Percentiles rank a stretch among this genome's conserved stretches.
Evolutionary conservation across 306 rosid species (phyloP).

Genomic region (Cucurbita argyrosperma): DNA sequence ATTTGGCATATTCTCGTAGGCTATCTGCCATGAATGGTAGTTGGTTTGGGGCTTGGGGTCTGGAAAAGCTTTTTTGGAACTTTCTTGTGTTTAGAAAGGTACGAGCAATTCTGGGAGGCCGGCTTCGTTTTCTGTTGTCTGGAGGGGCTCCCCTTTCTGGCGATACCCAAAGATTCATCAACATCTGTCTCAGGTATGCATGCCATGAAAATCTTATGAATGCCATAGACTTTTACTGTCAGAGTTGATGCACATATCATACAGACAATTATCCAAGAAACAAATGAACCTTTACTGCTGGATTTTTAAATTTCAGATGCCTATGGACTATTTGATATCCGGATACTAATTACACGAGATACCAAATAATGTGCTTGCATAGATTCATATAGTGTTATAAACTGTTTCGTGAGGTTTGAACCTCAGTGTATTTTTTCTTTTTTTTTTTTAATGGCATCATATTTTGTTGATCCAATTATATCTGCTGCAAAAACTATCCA

Average conservation of each 20-base stretch:
- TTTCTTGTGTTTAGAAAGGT: constrained; percentile 76
- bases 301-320: background rate
- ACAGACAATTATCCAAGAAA: background rate
- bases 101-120: constrained; percentile 83
- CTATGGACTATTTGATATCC: background rate
- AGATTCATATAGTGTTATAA: background rate
- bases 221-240: background rate
- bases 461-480: background rate
- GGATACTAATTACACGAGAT: background rate
- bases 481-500: background rate
- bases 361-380: background rate
- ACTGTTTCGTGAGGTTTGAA: background rate
- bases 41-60: constrained; percentile 97
- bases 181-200: constrained; percentile 82
- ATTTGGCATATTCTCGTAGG: constrained; percentile 81
- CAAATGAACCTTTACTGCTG: background rate
- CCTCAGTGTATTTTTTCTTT: background rate
- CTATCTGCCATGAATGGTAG: constrained; percentile 71
- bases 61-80: constrained; percentile 65
- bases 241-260: background rate
- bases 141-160: constrained; percentile 97
- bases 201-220: background rate
- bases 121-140: constrained; percentile 61
- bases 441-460: background rate
- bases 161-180: constrained; percentile 95